Percentiles rank a stretch among this genome's conserved stretches.
Evolutionary conservation across 1,284 basidiomycete genomes (phyloP).

Genomic region (Trichosporon faecale): DNA sequence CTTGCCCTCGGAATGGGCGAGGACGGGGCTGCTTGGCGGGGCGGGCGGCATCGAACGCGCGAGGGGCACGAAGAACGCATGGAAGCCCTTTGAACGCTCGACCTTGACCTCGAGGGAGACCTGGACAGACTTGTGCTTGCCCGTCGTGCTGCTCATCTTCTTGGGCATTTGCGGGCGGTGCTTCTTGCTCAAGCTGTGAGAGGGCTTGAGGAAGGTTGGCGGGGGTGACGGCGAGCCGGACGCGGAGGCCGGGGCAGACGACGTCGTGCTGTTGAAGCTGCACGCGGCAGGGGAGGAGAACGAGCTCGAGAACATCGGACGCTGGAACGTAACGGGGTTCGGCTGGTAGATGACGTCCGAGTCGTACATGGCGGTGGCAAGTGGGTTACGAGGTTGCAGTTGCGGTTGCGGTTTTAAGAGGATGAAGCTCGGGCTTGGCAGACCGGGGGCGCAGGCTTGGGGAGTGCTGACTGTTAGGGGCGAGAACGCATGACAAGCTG

Average conservation of each 20-base stretch:
- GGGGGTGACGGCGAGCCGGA: constrained; percentile 22
- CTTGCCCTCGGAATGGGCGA: constrained; percentile 21
- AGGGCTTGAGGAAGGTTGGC: constrained; percentile 15
- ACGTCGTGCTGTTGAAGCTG: not conserved
- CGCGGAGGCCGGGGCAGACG: constrained; percentile 11
- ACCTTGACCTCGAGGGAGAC: constrained; percentile 45
- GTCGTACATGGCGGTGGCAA: constrained; percentile 16
- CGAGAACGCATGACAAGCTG: not conserved
- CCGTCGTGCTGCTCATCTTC: constrained; percentile 33
- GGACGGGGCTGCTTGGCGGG: constrained; percentile 40
- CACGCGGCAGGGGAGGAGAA: constrained; percentile 20
- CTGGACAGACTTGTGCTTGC: constrained; percentile 42
- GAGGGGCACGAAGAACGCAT: constrained; percentile 46
- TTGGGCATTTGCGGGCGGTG: constrained; percentile 32
- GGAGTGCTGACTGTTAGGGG: not conserved
- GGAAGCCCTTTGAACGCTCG: constrained; percentile 43
- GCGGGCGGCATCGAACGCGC: constrained; percentile 37
- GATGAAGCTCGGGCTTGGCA: not conserved
- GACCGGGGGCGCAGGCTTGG: not conserved
- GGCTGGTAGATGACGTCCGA: constrained; percentile 21
- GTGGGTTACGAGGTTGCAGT: not conserved
- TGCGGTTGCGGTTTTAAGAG: not conserved
- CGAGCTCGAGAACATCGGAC: constrained; percentile 17
- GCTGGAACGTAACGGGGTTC: constrained; percentile 19
- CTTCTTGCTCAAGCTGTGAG: constrained; percentile 16